Evolutionary conservation across 805 yeast species (phyloP), one percentile per base, ranked within the genome.

Genomic region (Saccharomycopsis fodiens): DNA sequence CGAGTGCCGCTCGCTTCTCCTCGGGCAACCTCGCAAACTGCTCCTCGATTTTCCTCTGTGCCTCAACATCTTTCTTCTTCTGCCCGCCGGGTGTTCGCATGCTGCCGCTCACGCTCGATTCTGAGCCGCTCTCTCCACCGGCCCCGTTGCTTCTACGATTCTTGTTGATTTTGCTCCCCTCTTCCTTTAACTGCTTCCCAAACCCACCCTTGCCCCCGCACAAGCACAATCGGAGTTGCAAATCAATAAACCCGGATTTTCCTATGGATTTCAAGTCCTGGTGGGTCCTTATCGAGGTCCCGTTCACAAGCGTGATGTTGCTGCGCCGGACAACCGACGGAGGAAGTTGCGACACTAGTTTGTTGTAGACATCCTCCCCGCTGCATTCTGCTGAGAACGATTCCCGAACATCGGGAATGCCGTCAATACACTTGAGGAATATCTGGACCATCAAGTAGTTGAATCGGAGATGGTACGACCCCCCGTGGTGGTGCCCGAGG

Each of bases 201-300:
- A 72, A 68, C 2, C 76, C 78, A 19, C 78, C 78, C 57, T 73
- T 72, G n/a, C 78, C 78, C 5, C 78, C 77, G 47, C 72, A 63
- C 27, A 70, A 45, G 10, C 66, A 58, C 0, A 62, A 47, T 16
- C 59, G 62, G 25, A 66, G 55, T 48, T 61, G 61, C 50, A 70
- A 59, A 50, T 59, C 51, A 13, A 58, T 12, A 32, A 44, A 47
- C 2, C 36, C 45, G 10, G 25, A 23, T 25, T 12, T 19, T 3
- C 19, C 39, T 30, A 42, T 15, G 6, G 35, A 15, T 5, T 15
- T 6, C 12, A 42, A 15, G 12, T 16, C 3, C 19, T 37, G 15
- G 20, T 40, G 22, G 19, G 35, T 21, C 12, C 41, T 17, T 35
- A 37, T 29, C 13, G 35, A 35, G 12, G 47, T 29, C 7, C 47